Percentiles rank a stretch among this genome's conserved stretches.
These are phyloP conservation scores for Chaetoscypha palmicola DNA, from an alignment of 2,329 filamentous ascomycete species.

Conservation along the genomic window DNA sequence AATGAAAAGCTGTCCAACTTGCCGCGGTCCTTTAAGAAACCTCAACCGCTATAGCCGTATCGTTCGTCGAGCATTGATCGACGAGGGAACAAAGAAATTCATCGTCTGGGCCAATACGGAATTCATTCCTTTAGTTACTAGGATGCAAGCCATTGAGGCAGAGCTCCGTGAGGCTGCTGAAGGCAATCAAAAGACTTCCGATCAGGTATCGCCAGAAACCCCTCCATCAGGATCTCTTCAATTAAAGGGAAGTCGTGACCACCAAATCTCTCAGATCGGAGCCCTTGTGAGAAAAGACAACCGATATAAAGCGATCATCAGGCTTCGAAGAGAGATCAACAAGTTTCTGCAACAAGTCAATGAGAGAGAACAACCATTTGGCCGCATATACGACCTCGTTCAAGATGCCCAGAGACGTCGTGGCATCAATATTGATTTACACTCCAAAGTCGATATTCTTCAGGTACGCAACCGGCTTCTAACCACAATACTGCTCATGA, in stretches of 20 bases:
- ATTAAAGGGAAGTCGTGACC: conserved; percentile 16
- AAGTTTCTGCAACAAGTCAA: conserved; percentile 31
- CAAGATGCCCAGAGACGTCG: conserved; percentile 29
- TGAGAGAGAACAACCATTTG: conserved; percentile 35
- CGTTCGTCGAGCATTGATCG: conserved; percentile 51
- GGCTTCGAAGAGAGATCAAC: conserved; percentile 28
- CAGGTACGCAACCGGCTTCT: conserved; percentile 31
- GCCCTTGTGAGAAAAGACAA: conserved; percentile 20
- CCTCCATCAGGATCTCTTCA: conserved; percentile 11
- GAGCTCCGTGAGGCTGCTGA: conserved; percentile 11
- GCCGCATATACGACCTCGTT: conserved; percentile 32
- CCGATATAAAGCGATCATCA: conserved; percentile 23
- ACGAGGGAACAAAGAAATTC: conserved; percentile 59
- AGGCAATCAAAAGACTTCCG: conserved; percentile 9
- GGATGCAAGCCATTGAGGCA: conserved; percentile 23
- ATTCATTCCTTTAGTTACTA: conserved; percentile 21
- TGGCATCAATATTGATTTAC: conserved; percentile 20
- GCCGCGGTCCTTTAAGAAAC: conserved; percentile 50
- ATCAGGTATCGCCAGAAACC: conserved; percentile 12
- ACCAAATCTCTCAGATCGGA: conserved; percentile 24
- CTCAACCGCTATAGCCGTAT: conserved; percentile 56
- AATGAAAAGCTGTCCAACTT: conserved; percentile 50
- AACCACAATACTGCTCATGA: conserved; percentile 21
- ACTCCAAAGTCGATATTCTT: conserved; percentile 29
- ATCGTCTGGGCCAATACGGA: conserved; percentile 43